phyloP scores from a whole-genome alignment of 139 green algal genomes.

The Picochlorum costavermella region DNA sequence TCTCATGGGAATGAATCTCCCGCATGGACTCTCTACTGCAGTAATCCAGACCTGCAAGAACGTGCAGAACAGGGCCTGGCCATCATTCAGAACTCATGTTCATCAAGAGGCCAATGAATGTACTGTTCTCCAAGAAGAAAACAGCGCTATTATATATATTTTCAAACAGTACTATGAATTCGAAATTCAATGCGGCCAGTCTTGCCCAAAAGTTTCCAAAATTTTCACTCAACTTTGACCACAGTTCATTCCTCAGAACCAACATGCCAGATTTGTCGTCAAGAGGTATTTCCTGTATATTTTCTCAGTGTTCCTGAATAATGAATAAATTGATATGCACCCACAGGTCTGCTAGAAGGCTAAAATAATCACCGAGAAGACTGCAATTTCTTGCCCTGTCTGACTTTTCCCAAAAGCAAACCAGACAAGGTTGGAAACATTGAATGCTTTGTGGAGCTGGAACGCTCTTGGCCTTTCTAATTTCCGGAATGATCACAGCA shows the following conservation, averaged over 20 bases:
- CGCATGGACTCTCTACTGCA: constrained; percentile 1
- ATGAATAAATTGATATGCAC: too few species aligned
- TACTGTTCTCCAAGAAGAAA: neutral
- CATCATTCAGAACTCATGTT: neutral
- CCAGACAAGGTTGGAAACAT: too few species aligned
- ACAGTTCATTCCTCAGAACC: neutral
- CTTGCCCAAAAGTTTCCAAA: constrained; percentile 1
- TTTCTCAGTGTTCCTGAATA: neutral
- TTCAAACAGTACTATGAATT: too few species aligned
- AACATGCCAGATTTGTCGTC: neutral
- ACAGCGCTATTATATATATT: neutral
- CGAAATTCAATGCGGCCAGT: neutral
- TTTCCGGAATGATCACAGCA: too few species aligned
- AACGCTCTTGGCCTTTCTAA: too few species aligned
- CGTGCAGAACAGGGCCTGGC: neutral
- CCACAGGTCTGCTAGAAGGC: too few species aligned
- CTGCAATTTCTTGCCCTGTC: too few species aligned
- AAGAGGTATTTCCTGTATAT: constrained; percentile 3
- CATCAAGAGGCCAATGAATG: constrained; percentile 3
- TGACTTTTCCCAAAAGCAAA: too few species aligned
- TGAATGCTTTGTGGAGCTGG: too few species aligned
- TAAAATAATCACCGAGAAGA: too few species aligned
- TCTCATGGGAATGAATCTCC: constrained; percentile 2
- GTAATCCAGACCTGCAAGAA: constrained; percentile 3
- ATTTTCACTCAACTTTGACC: neutral